These are phyloP conservation scores for Podila verticillata DNA, from an alignment of 192 early-diverging fungal species.

Conservation along the genomic window DNA sequence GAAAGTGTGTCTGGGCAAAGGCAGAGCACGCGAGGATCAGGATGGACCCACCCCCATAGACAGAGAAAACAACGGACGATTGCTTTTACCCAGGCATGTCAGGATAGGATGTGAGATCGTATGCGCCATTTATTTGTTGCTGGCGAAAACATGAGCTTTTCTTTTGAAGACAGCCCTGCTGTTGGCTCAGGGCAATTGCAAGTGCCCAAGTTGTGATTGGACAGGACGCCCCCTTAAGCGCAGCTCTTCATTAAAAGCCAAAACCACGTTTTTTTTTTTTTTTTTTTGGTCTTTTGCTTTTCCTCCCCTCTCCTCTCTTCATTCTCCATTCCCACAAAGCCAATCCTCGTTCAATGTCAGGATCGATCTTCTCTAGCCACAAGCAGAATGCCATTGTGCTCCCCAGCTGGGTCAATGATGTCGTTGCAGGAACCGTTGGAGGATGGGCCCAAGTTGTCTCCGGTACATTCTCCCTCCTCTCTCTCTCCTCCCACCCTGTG, in stretches of 20 bases:
- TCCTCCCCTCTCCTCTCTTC: background rate
- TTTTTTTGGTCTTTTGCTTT: background rate
- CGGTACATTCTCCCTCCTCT: constrained; percentile 36
- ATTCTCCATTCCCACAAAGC: background rate
- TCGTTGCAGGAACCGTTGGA: constrained; percentile 70
- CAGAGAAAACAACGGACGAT: too few species aligned
- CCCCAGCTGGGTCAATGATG: constrained; percentile 61
- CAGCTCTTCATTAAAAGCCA: background rate
- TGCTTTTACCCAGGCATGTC: too few species aligned
- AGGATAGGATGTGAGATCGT: too few species aligned
- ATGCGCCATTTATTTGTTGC: too few species aligned
- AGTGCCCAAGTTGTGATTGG: background rate
- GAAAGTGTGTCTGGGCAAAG: too few species aligned
- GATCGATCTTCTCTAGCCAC: background rate
- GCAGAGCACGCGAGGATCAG: too few species aligned
- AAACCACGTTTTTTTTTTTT: constrained; percentile 1
- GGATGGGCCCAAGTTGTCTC: constrained; percentile 79
- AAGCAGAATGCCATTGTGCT: constrained; percentile 30
- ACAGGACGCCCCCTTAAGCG: background rate
- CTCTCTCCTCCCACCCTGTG: too few species aligned
- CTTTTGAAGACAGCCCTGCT: too few species aligned
- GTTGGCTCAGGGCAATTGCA: too few species aligned
- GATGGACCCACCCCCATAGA: too few species aligned
- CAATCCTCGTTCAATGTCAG: constrained; percentile 11
- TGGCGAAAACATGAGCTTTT: too few species aligned